These are phyloP conservation scores for Trametes gibbosa DNA, from an alignment of 768 basidiomycete genomes.

Conservation along the genomic window DNA sequence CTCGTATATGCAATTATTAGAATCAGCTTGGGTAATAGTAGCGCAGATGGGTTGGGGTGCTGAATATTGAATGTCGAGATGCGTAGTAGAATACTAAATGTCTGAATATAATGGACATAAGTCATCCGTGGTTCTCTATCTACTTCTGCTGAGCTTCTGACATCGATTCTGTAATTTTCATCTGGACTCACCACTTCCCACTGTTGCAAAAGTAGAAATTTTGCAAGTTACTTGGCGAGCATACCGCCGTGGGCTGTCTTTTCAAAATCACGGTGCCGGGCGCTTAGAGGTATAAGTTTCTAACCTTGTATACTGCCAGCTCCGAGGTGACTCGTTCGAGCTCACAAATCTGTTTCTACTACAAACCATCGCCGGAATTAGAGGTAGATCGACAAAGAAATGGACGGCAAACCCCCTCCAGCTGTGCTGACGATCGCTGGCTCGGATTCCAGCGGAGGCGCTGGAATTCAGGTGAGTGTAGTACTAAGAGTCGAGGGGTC, in stretches of 20 bases:
- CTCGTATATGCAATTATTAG: neutral
- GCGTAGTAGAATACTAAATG: neutral
- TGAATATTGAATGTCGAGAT: neutral
- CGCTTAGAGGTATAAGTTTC: too few relatives aligned
- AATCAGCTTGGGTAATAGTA: neutral
- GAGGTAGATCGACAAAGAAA: neutral
- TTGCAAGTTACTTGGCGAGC: too few relatives aligned
- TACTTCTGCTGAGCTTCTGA: too few relatives aligned
- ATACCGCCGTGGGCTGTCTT: too few relatives aligned
- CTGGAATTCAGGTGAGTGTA: slow-evolving; percentile 75
- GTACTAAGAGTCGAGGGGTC: too few relatives aligned
- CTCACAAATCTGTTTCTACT: neutral
- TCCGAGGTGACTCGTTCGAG: neutral
- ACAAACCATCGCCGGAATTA: neutral
- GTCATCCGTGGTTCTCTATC: too few relatives aligned
- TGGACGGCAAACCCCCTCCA: slow-evolving; percentile 16
- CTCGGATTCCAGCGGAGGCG: slow-evolving; percentile 81
- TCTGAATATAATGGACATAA: neutral
- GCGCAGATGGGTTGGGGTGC: neutral
- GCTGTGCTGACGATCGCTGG: slow-evolving; percentile 73
- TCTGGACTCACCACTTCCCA: too few relatives aligned
- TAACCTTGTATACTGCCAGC: neutral
- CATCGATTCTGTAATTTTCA: too few relatives aligned
- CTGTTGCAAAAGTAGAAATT: too few relatives aligned
- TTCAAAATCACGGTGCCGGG: too few relatives aligned